These are phyloP conservation scores for Aspergillus hancockii DNA, from an alignment of 495 filamentous ascomycete genomes.

Conservation along the genomic window DNA sequence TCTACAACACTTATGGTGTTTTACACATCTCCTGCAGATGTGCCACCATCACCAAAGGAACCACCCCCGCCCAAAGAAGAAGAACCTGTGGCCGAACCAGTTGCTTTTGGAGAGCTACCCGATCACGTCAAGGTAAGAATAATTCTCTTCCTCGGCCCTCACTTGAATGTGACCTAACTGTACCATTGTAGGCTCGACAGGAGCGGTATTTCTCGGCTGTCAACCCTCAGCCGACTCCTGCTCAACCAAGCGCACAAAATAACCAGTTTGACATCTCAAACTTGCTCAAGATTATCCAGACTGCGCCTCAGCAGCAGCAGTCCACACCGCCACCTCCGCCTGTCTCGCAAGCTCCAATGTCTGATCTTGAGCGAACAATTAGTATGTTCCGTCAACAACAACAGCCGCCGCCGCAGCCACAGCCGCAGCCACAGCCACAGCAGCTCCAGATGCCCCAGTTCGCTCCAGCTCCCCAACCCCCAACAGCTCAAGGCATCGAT, in stretches of 20 bases:
- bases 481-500: slow-evolving; percentile 28
- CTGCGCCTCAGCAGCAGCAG: slow-evolving; percentile 31
- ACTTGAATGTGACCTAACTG: slow-evolving; percentile 10
- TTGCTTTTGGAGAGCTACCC: slow-evolving; percentile 51
- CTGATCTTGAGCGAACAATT: slow-evolving; percentile 43
- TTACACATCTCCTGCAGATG: slow-evolving; percentile 71
- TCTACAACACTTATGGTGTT: slow-evolving; percentile 79
- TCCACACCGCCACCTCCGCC: slow-evolving; percentile 32
- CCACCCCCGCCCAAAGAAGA: slow-evolving; percentile 52
- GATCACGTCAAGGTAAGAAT: slow-evolving; percentile 48
- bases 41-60: slow-evolving; percentile 76
- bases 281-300: slow-evolving; percentile 50
- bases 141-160: neutral
- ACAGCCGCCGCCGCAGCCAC: slow-evolving; percentile 24
- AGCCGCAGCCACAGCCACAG: slow-evolving; percentile 30
- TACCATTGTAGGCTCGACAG: slow-evolving; percentile 40
- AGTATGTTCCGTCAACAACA: slow-evolving; percentile 49
- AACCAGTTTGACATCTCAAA: slow-evolving; percentile 47
- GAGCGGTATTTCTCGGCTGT: slow-evolving; percentile 43
- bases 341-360: slow-evolving; percentile 27
- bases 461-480: slow-evolving; percentile 21
- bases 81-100: slow-evolving; percentile 33
- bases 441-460: slow-evolving; percentile 31
- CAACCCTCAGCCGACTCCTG: slow-evolving; percentile 37
- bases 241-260: slow-evolving; percentile 28